Evolutionary conservation across 2,329 filamentous ascomycete genomes (phyloP).

Genomic region (Colletotrichum horii): DNA sequence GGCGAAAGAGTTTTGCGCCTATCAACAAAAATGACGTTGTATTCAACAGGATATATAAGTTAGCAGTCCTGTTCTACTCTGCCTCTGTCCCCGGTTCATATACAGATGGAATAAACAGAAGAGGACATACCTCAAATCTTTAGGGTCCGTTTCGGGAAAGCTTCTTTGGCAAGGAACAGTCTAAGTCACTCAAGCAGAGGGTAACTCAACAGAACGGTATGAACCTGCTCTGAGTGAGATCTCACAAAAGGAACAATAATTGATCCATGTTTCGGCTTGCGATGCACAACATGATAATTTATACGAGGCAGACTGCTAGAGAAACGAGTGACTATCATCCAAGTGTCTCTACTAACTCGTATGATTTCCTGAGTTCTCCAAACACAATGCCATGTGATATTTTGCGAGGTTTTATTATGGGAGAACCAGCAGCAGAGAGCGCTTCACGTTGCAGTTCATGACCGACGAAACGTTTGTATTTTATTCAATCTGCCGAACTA

Average conservation of each 20-base stretch:
- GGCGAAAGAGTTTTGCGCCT: too few relatives aligned
- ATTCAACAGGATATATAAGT: background rate
- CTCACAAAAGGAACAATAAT: background rate
- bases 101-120: background rate
- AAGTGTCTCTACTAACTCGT: background rate
- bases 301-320: background rate
- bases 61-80: background rate
- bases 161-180: background rate
- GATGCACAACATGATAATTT: background rate
- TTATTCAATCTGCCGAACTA: background rate
- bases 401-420: background rate
- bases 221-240: background rate
- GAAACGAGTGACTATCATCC: accelerated
- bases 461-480: background rate
- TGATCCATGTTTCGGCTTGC: background rate
- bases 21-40: accelerated
- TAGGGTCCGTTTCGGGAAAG: background rate
- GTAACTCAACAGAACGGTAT: background rate
- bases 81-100: background rate
- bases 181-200: background rate
- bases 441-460: background rate
- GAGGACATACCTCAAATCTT: background rate
- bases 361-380: background rate
- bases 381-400: background rate
- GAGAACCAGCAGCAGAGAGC: background rate